Evolutionary conservation across 2,329 filamentous ascomycete genomes (phyloP), one percentile per base, ranked within the genome.

Genomic region (Reticulascus tulasneorum): DNA sequence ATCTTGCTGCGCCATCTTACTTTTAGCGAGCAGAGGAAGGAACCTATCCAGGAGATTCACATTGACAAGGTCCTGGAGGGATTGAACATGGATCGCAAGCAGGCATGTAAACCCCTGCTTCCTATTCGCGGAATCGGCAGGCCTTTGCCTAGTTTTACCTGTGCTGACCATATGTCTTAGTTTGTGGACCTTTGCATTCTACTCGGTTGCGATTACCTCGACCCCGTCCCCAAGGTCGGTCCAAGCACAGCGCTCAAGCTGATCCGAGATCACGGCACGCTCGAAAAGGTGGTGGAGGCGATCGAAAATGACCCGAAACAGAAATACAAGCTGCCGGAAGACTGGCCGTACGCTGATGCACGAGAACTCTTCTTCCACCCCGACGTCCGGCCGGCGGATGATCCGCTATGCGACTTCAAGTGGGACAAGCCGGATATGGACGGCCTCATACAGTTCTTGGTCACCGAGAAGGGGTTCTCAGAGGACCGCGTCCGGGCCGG

Each of bases 171-270:
- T 9, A 7, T 20, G 7, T 16, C 9, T 24, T 54, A 96, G 84
- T 98, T 98, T 59, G 89, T 98, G 53, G 93, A 98, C 60, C 80
- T 98, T 33, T 98, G 93, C 57, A 98, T 98, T 53, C 77, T 98
- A 9, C 84, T 98, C 29, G 93, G 93, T 50, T 98, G 93, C 64
- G 93, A 98, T 60, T 98, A 98, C 57, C 80, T 97, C 56, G 93
- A 98, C 52, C 91, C 93, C 0, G 85, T 98, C 49, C 93, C 93
- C 52, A 96, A 95, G 58, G 74, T 98, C 46, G 93, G 93, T 15
- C 91, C 93, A 5, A 84, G 81, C 51, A 96, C 93, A 1, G 93
- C 93, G 3, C 73, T 97, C 35, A 94, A 94, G 60, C 72, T 98
- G 42, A 96, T 98, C 51, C 88, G 89, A 48, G 91, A 98, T 53